Percentiles rank a stretch among this genome's conserved stretches.
These are phyloP conservation scores for Xanthoceras sorbifolium DNA, from an alignment of 345 rosid species.

Conservation along the genomic window DNA sequence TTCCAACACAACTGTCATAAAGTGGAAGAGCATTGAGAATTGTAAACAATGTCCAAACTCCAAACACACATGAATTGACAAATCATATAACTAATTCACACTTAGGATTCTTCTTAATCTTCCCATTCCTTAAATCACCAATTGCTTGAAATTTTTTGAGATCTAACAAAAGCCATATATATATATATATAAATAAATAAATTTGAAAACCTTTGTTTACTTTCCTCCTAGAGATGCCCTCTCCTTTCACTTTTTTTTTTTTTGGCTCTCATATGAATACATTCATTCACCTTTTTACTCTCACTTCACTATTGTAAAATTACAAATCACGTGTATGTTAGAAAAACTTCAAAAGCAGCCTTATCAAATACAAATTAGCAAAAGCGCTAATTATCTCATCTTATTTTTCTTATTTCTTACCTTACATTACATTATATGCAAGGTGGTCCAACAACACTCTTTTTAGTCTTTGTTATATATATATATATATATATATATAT, in stretches of 20 bases:
- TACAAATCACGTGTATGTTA: constrained; percentile 24
- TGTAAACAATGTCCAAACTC: constrained; percentile 8
- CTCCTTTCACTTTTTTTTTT: not conserved
- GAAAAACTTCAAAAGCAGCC: constrained; percentile 11
- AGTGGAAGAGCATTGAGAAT: not conserved
- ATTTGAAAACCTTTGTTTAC: no score
- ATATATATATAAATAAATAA: not conserved
- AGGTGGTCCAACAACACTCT: constrained; percentile 24
- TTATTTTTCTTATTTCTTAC: no score
- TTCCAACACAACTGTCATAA: not conserved
- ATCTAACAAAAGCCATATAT: constrained; percentile 2
- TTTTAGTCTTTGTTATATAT: not conserved
- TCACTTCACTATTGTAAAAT: not conserved
- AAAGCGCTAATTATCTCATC: not conserved
- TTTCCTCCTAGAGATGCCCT: constrained; percentile 11
- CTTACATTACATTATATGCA: not conserved
- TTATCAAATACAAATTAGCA: constrained; percentile 4
- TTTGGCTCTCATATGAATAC: not conserved
- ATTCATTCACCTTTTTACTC: constrained; percentile 7
- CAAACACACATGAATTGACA: not conserved
- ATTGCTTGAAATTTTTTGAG: not conserved
- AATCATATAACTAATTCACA: not conserved
- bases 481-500: no score
- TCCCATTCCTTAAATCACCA: constrained; percentile 7
- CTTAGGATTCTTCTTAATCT: constrained; percentile 9